phyloP scores from a whole-genome alignment of 2,329 filamentous ascomycete species.

The Alternaria longipes region DNA sequence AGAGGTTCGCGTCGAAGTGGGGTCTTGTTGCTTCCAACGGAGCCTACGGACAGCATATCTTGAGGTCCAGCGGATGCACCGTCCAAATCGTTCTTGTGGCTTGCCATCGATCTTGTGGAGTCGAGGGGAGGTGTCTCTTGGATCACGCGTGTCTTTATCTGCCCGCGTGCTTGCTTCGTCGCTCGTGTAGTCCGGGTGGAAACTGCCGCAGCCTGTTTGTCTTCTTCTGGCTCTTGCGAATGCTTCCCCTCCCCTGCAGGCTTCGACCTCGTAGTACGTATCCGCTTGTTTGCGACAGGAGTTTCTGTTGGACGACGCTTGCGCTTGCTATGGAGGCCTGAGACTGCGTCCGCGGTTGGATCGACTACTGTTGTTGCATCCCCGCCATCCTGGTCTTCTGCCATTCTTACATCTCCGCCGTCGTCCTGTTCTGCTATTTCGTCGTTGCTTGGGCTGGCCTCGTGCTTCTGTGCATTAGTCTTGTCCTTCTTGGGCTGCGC shows the following conservation, averaged over 20 bases:
- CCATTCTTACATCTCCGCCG: background rate
- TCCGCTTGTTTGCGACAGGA: background rate
- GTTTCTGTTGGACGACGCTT: background rate
- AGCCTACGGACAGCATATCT: no score
- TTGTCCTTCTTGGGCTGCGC: background rate
- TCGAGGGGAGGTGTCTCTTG: background rate
- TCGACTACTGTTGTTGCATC: background rate
- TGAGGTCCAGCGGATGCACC: fast-evolving
- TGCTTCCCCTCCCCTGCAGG: background rate
- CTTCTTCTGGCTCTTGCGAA: background rate
- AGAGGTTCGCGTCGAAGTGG: no score
- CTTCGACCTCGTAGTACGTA: background rate
- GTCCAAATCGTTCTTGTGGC: background rate
- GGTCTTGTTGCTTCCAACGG: no score
- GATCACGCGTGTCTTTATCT: background rate
- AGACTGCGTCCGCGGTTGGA: background rate
- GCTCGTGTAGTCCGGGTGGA: background rate
- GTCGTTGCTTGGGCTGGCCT: background rate
- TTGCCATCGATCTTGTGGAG: background rate
- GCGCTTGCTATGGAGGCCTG: background rate
- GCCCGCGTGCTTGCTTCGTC: background rate
- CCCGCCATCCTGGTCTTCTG: background rate
- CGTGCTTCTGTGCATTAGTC: background rate
- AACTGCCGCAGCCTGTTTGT: background rate
- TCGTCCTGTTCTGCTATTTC: background rate